Evolutionary conservation across 2,329 filamentous ascomycete species (phyloP), one percentile per base, ranked within the genome.

Genomic region (Bisporella sp.): DNA sequence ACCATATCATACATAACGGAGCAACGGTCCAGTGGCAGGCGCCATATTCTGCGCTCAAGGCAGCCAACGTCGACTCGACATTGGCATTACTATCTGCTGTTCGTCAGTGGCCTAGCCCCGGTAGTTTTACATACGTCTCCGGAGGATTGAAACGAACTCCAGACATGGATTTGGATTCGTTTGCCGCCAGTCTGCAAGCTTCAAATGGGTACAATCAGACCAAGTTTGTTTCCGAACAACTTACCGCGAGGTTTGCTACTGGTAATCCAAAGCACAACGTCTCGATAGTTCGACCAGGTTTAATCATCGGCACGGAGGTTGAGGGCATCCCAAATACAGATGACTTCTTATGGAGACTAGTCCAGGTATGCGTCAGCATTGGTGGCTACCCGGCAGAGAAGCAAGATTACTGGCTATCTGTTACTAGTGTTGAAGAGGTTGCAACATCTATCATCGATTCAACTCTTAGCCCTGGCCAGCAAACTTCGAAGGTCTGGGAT

Each of bases 141-240:
- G 61, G 64, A 41, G 64, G 63, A 4, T 48, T 44, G 4, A 41
- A 48, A 6, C n/a, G 49, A 3, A 50, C 40, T 6, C 31, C 41
- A n/a, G 33, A 44, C 4, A 40, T 46, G 13, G 45, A 54, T 28
- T 7, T 42, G 12, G 39, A 47, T 4, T 11, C 47, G 8, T 29
- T 6, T 8, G 8, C 41, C 4, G 88, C 49, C 89, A 95, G 2
- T 80, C 21, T 21, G 21, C 79, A 32, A 40, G 95, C 1, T 80
- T 80, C 48, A 37, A 95, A 87, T 1, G 90, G 90, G 8, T 96
- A 96, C 61, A 89, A 89, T 3, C 89, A 95, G 67, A 82, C 80
- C 58, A 96, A 96, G 69, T 95, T 89, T 88, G 84, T 73, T 31
- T 71, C 71, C 3, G 76, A 82, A 58, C 68, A 76, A 39, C 73